These are phyloP conservation scores for Trichosporon ovoides DNA, from an alignment of 1,284 basidiomycete genomes.

Conservation along the genomic window DNA sequence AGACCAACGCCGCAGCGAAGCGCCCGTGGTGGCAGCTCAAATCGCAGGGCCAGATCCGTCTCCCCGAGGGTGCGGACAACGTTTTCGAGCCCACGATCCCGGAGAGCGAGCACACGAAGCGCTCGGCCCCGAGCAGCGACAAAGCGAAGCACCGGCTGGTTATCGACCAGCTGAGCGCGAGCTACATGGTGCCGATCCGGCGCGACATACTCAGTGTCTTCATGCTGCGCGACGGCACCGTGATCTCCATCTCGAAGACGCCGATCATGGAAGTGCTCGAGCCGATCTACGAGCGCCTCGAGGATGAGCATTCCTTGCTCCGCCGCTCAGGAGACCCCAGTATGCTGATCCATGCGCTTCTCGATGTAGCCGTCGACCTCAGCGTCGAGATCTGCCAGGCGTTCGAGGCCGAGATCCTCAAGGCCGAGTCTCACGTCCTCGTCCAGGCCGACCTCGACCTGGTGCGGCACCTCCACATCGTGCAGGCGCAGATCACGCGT, in stretches of 20 bases:
- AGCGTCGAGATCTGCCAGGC: slow-evolving; percentile 45
- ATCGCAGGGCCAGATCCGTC: slow-evolving; percentile 17
- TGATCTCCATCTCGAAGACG: slow-evolving; percentile 41
- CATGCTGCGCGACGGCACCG: slow-evolving; percentile 46
- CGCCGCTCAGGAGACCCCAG: slow-evolving; percentile 45
- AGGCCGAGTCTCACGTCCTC: slow-evolving; percentile 45
- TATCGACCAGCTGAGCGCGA: slow-evolving; percentile 44
- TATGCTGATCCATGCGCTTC: slow-evolving; percentile 47
- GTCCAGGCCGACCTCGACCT: slow-evolving; percentile 47
- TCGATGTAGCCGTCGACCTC: slow-evolving; percentile 46
- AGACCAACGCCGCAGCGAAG: background rate
- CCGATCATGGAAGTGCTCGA: slow-evolving; percentile 40
- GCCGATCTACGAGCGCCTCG: slow-evolving; percentile 45
- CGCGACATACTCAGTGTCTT: slow-evolving; percentile 43
- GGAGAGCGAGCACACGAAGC: slow-evolving; percentile 2
- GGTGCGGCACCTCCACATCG: slow-evolving; percentile 46
- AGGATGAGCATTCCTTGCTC: slow-evolving; percentile 43
- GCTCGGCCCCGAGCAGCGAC: slow-evolving; percentile 11
- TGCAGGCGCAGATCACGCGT: slow-evolving; percentile 47
- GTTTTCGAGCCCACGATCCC: slow-evolving; percentile 43
- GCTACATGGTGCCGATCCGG: slow-evolving; percentile 48
- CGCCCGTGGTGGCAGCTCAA: background rate
- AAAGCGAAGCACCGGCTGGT: slow-evolving; percentile 40
- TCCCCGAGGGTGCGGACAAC: slow-evolving; percentile 45
- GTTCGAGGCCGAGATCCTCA: slow-evolving; percentile 47